Percentiles rank a stretch among this genome's conserved stretches.
Conservation (phyloP, 768 basidiomycete species). For the Russula emetica region DNA sequence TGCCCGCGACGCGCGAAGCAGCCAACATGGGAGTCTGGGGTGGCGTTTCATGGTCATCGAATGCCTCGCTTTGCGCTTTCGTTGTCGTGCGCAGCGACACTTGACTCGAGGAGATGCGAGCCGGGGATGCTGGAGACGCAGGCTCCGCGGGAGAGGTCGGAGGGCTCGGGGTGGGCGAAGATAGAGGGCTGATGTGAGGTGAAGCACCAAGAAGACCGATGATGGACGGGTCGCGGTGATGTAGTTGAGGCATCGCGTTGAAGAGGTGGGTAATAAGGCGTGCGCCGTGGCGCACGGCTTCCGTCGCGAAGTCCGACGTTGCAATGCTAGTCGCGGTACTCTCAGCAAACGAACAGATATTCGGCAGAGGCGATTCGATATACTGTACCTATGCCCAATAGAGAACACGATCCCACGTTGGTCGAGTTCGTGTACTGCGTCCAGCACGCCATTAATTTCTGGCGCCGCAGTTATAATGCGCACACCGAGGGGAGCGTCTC, state of each 20-base stretch:
- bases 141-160: constrained; percentile 27
- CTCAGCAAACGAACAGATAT: constrained; percentile 11
- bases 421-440: constrained; percentile 54
- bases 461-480: constrained; percentile 85
- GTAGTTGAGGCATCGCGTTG: constrained; percentile 88
- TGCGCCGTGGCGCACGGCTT: constrained; percentile 68
- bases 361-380: constrained; percentile 15
- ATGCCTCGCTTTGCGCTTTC: constrained; percentile 44
- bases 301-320: constrained; percentile 64
- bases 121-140: constrained; percentile 24
- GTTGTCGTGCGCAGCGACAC: constrained; percentile 27
- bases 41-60: constrained; percentile 55
- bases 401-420: constrained; percentile 71
- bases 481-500: constrained; percentile 46
- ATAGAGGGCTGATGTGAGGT: constrained; percentile 49
- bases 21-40: constrained; percentile 45
- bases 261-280: constrained; percentile 88
- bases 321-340: constrained; percentile 50
- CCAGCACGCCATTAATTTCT: constrained; percentile 79
- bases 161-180: constrained; percentile 35
- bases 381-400: constrained; percentile 77
- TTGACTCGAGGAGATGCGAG: neutral
- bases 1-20: constrained; percentile 19
- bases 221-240: constrained; percentile 89
- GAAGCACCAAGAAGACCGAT: constrained; percentile 83